phyloP scores from a whole-genome alignment of 148 eudicot genomes.

The Silene uniflora region DNA sequence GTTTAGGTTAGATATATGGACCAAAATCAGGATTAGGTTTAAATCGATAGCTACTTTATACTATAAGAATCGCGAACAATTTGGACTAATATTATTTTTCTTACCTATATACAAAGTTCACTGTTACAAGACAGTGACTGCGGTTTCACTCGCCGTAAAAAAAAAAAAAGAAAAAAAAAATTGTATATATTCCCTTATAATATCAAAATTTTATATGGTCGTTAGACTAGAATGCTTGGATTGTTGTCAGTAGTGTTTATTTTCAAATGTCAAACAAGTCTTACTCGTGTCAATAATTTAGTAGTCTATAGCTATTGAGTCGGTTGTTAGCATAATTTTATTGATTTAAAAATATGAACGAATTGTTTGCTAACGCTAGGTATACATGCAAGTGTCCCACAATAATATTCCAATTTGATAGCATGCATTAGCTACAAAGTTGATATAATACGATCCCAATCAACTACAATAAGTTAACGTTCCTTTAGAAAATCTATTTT shows the following conservation, averaged over 20 bases:
- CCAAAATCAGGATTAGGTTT: not conserved
- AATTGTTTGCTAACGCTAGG: constrained; percentile 4
- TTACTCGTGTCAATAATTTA: constrained; percentile 11
- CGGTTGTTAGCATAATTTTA: constrained; percentile 2
- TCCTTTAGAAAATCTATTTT: too few species aligned
- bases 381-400: constrained; percentile 16
- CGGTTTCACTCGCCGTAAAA: too few species aligned
- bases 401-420: not conserved
- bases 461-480: too few species aligned
- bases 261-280: constrained; percentile 12
- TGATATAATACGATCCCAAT: not conserved
- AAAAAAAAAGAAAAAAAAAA: too few species aligned
- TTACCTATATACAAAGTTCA: too few species aligned
- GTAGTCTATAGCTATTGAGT: not conserved
- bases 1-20: not conserved
- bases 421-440: not conserved
- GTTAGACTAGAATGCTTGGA: constrained; percentile 12
- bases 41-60: not conserved
- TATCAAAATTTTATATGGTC: not conserved
- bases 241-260: not conserved
- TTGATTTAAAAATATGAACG: not conserved
- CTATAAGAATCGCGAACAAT: not conserved
- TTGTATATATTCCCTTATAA: not conserved
- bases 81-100: not conserved
- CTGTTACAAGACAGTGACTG: too few species aligned